A percentile compares a stretch with the other conserved stretches of the same genome.
phyloP scores from a whole-genome alignment of 169 alveolate genomes.

The Babesia sp. region DNA sequence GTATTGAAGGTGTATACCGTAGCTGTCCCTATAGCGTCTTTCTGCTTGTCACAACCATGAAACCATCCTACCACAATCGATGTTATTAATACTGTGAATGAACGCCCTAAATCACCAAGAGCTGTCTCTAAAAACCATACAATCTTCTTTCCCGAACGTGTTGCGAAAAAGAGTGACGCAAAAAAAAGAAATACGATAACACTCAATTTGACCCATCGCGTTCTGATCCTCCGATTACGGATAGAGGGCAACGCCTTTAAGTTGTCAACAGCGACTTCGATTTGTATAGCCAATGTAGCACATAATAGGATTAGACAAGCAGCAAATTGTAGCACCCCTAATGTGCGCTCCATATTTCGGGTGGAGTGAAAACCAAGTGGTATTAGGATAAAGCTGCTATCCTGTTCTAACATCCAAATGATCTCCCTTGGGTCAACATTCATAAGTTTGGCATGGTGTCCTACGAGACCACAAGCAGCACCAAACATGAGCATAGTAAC shows the following conservation, averaged over 20 bases:
- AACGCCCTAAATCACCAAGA: constrained; percentile 75
- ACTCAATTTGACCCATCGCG: constrained; percentile 32
- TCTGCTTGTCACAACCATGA: constrained; percentile 36
- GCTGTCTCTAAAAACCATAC: constrained; percentile 77
- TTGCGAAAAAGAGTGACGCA: constrained; percentile 54
- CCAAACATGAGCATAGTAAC: constrained; percentile 41
- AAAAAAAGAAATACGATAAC: constrained; percentile 50
- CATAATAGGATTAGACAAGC: constrained; percentile 70
- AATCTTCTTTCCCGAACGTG: constrained; percentile 53
- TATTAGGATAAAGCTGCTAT: constrained; percentile 44
- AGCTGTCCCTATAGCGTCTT: constrained; percentile 39
- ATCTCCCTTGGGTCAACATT: constrained; percentile 20
- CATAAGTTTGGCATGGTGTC: constrained; percentile 29
- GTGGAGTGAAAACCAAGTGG: constrained; percentile 62
- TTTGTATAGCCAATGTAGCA: constrained; percentile 72
- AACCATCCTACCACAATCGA: constrained; percentile 66
- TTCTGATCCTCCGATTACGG: constrained; percentile 1
- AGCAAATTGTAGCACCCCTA: constrained; percentile 71
- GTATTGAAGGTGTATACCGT: constrained; percentile 45
- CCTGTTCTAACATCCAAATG: constrained; percentile 67
- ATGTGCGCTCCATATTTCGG: constrained; percentile 67
- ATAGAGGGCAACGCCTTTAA: constrained; percentile 49
- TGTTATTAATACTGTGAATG: constrained; percentile 66
- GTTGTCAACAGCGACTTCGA: constrained; percentile 70
- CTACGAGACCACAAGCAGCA: constrained; percentile 56